phyloP scores from a whole-genome alignment of 129 eudicot species.

The Helianthus tuberosus region DNA sequence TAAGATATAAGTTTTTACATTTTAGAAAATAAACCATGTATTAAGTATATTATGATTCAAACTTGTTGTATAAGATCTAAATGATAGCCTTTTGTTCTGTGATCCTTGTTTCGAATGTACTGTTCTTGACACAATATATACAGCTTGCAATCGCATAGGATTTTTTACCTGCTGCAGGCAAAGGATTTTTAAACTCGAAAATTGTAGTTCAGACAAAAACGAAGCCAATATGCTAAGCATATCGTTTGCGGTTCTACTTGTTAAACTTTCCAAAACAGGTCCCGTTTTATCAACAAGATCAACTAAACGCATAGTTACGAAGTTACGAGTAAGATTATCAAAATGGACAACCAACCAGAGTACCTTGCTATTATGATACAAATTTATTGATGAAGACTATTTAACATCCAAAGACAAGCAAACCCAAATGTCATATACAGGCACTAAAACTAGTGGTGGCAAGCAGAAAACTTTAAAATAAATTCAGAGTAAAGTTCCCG shows the following conservation, averaged over 20 bases:
- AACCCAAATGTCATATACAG: too few relatives aligned
- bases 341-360: too few relatives aligned
- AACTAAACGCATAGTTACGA: too few relatives aligned
- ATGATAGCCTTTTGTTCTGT: not conserved
- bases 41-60: slow-evolving; percentile 13
- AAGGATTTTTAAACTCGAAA: slow-evolving; percentile 52
- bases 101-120: not conserved
- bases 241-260: slow-evolving; percentile 55
- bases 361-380: too few relatives aligned
- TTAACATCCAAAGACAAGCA: too few relatives aligned
- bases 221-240: slow-evolving; percentile 59
- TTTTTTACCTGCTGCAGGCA: slow-evolving; percentile 77
- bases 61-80: slow-evolving; percentile 35
- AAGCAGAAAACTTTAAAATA: too few relatives aligned
- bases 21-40: slow-evolving; percentile 11
- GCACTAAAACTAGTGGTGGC: too few relatives aligned
- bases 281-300: slow-evolving; percentile 46
- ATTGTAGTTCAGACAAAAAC: slow-evolving; percentile 58
- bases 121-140: too few relatives aligned
- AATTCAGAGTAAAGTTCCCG: too few relatives aligned
- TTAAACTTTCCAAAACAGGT: slow-evolving; percentile 69
- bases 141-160: too few relatives aligned
- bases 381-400: too few relatives aligned
- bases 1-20: slow-evolving; percentile 12
- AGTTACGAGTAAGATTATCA: too few relatives aligned